Percentiles rank a stretch among this genome's conserved stretches.
These are phyloP conservation scores for Talaromyces trachyspermus DNA, from an alignment of 495 filamentous ascomycete genomes.

Conservation along the genomic window DNA sequence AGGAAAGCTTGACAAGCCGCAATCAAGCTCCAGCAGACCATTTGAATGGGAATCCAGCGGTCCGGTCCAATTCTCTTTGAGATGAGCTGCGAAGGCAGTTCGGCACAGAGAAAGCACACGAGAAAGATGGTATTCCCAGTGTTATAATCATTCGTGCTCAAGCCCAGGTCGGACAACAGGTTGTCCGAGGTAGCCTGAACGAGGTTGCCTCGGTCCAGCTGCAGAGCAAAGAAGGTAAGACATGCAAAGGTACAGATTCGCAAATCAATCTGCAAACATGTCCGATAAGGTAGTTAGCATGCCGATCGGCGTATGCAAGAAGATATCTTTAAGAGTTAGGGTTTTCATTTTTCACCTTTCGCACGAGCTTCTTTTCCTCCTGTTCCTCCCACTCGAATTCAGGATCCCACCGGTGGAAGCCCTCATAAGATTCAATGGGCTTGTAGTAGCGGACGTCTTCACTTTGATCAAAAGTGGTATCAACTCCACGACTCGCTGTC, in stretches of 20 bases:
- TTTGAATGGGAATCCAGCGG: slow-evolving; percentile 78
- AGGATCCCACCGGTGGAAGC: slow-evolving; percentile 69
- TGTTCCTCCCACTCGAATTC: slow-evolving; percentile 60
- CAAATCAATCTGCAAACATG: slow-evolving; percentile 39
- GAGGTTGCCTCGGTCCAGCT: slow-evolving; percentile 73
- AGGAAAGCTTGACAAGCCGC: slow-evolving; percentile 62
- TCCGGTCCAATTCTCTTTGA: slow-evolving; percentile 73
- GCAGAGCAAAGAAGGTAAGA: slow-evolving; percentile 76
- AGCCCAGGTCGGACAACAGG: slow-evolving; percentile 50
- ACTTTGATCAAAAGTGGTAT: slow-evolving; percentile 30
- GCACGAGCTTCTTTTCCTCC: slow-evolving; percentile 61
- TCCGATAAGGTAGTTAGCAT: background rate
- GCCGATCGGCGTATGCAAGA: too few species aligned
- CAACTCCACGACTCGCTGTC: slow-evolving; percentile 2
- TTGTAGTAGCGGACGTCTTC: slow-evolving; percentile 44
- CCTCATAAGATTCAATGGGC: slow-evolving; percentile 58
- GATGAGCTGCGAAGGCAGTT: slow-evolving; percentile 67
- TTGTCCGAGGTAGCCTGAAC: slow-evolving; percentile 64
- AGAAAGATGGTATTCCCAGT: slow-evolving; percentile 68
- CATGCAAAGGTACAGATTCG: slow-evolving; percentile 59
- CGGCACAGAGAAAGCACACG: slow-evolving; percentile 56
- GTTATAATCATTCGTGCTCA: slow-evolving; percentile 73
- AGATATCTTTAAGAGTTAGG: background rate
- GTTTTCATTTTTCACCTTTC: slow-evolving; percentile 41
- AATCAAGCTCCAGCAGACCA: slow-evolving; percentile 70